These are phyloP conservation scores for Umbilicaria muhlenbergii DNA, from an alignment of 495 filamentous ascomycete genomes.

Conservation along the genomic window DNA sequence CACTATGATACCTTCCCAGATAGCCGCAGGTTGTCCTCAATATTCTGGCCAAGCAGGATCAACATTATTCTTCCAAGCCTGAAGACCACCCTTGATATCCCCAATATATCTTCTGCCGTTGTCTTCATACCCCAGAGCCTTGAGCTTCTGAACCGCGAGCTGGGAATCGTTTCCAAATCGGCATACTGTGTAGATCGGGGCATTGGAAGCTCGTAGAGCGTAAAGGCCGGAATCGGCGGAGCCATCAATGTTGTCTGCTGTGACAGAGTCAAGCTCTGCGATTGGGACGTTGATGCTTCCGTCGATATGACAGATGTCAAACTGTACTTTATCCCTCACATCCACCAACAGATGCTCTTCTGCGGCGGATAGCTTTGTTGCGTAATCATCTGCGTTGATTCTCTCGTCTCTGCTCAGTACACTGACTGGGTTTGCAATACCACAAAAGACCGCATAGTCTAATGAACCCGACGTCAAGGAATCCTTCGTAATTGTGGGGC, in stretches of 20 bases:
- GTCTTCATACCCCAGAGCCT: conserved; percentile 7
- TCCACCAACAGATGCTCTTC: conserved; percentile 50
- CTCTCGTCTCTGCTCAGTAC: conserved; percentile 43
- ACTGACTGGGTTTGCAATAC: conserved; percentile 30
- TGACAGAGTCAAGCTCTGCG: conserved; percentile 31
- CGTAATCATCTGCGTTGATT: conserved; percentile 42
- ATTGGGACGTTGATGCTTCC: conserved; percentile 70
- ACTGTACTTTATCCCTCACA: conserved; percentile 71
- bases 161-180: conserved; percentile 84
- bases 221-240: no score
- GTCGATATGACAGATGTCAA: conserved; percentile 57
- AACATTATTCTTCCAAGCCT: conserved; percentile 68
- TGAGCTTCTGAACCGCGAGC: conserved; percentile 52
- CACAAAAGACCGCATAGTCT: conserved; percentile 74
- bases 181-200: conserved; percentile 61
- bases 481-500: conserved; percentile 42
- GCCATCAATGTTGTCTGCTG: neutral
- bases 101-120: conserved; percentile 35
- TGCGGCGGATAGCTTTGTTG: conserved; percentile 3
- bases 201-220: no score
- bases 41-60: conserved; percentile 57
- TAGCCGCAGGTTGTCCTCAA: conserved; percentile 14
- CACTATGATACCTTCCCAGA: neutral
- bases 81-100: conserved; percentile 70
- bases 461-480: conserved; percentile 45